Base-by-base conservation (phyloP, 2,329 filamentous ascomycete species). In the Pseudocercospora vitis region DNA sequence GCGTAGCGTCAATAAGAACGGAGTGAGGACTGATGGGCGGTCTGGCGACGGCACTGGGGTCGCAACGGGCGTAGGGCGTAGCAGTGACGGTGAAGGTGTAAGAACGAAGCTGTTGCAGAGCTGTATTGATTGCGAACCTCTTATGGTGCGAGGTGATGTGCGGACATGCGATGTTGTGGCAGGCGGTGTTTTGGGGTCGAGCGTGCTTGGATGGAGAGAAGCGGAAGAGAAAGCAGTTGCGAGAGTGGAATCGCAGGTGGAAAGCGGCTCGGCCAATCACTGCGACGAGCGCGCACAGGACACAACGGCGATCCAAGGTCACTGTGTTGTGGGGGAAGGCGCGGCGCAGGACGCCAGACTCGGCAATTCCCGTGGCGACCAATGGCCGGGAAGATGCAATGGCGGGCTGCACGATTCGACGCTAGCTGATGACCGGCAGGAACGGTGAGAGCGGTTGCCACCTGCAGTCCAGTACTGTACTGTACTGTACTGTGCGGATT, bases 11-110 rank as follows among this genome's bases (percentile, higher is more conserved):
- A n/a, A n/a, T 48, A 19, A 19, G 12, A 48, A 48, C 46, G 46
- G 37, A 31, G 29, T 37, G 18, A 26, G 3, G 44, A 45, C 28
- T 16, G 44, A 37, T 44, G 51, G 26, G 44, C 24, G 33, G 51
- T 49, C n/a, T 16, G 24, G 51, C 51, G 51, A 45, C 50, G 44
- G 11, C 35, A 44, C 21, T 23, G 45, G 49, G 45, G 51, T 49
- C 28, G 50, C 32, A 47, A 44, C 49, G 28, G 18, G 45, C 35
- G n/a, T n/a, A n/a, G n/a, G 24, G 44, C 23, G 24, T 33, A n/a
- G 32, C 32, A 32, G 24, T 23, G 44, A 18, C 40, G 35, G 28
- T 51, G 48, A 29, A 45, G 26, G 37, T 2, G 14, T n/a, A n/a
- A n/a, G 8, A 33, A 40, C 24, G 42, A 51, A 24, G 19, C 19